phyloP scores from a whole-genome alignment of 106 monocot genomes.

The Dendrobium officinale region DNA sequence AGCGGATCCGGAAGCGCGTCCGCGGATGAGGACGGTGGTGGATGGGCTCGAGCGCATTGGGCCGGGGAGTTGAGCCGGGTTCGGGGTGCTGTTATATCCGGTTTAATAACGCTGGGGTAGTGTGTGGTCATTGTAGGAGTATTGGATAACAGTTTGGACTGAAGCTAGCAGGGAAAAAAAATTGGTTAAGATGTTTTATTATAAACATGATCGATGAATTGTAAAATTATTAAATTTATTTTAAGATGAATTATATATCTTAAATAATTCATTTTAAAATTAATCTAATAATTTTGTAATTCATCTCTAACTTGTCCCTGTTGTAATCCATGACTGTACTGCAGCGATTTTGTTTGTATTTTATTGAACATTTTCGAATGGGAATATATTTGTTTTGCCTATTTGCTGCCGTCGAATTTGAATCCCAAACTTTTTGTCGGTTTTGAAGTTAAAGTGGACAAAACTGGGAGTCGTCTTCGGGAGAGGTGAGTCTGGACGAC shows the following conservation, averaged over 20 bases:
- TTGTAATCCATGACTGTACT: background rate
- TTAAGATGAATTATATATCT: too few relatives aligned
- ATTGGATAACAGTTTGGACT: background rate
- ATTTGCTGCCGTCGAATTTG: background rate
- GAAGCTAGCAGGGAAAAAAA: too few relatives aligned
- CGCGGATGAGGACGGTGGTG: conserved; percentile 59
- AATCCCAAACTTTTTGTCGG: background rate
- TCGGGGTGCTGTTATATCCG: background rate
- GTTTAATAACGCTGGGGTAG: too few relatives aligned
- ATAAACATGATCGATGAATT: too few relatives aligned
- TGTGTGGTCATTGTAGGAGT: too few relatives aligned
- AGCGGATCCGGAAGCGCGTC: conserved; percentile 54
- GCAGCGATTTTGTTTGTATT: background rate
- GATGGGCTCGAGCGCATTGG: conserved; percentile 71
- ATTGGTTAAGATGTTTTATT: too few relatives aligned
- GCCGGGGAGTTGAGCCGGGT: background rate
- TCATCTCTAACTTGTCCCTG: background rate
- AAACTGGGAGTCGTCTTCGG: too few relatives aligned
- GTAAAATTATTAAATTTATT: too few relatives aligned
- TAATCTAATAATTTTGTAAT: too few relatives aligned
- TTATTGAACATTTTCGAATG: background rate
- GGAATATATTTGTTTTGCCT: background rate
- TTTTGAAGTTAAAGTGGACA: too few relatives aligned
- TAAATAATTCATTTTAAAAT: too few relatives aligned
- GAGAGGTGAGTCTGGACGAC: too few relatives aligned